phyloP scores from a whole-genome alignment of 1,139 yeast species.

The Tardiomyces blankii region DNA sequence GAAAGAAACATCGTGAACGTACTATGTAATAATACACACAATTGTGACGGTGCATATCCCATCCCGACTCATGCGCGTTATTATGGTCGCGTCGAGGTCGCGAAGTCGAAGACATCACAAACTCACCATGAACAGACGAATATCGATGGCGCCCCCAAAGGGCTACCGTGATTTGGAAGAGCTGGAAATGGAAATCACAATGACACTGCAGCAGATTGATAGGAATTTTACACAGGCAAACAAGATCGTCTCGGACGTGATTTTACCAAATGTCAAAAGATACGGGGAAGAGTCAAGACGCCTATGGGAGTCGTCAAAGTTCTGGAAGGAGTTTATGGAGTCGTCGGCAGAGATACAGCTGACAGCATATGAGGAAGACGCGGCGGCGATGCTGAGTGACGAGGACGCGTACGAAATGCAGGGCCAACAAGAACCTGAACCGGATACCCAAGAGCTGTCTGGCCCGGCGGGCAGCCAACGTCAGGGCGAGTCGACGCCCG shows the following conservation, averaged over 20 bases:
- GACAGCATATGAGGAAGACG: constrained; percentile 43
- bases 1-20: no score
- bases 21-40: no score
- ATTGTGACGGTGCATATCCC: no score
- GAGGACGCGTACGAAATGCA: constrained; percentile 3
- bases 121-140: not conserved
- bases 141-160: constrained; percentile 19
- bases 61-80: no score
- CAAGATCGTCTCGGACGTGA: constrained; percentile 46
- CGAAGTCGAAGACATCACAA: no score
- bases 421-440: not conserved
- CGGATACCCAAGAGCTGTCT: constrained; percentile 3
- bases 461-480: constrained; percentile 1
- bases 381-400: constrained; percentile 6
- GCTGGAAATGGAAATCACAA: constrained; percentile 72
- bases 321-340: constrained; percentile 70
- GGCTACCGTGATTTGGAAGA: constrained; percentile 45
- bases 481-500: not conserved
- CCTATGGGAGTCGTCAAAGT: constrained; percentile 47
- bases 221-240: constrained; percentile 55
- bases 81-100: no score
- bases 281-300: constrained; percentile 45
- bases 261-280: constrained; percentile 49
- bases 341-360: constrained; percentile 62
- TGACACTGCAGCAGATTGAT: constrained; percentile 71